Percentiles rank a stretch among this genome's conserved stretches.
phyloP scores from a whole-genome alignment of 192 early-diverging fungal species.

The Gamsiella multidivaricata region DNA sequence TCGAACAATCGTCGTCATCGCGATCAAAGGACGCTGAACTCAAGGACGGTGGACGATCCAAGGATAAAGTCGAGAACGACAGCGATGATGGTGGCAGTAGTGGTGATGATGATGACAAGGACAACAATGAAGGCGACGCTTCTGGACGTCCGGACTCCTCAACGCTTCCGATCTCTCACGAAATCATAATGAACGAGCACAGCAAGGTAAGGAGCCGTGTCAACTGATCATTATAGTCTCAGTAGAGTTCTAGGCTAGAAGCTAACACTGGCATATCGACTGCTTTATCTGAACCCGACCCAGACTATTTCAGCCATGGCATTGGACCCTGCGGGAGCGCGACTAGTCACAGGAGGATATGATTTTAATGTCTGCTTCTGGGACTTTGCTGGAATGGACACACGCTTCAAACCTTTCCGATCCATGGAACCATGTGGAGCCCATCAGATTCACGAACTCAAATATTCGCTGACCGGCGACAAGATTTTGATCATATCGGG shows the following conservation, averaged over 20 bases:
- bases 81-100: constrained; percentile 35
- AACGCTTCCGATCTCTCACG: constrained; percentile 73
- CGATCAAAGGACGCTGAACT: background rate
- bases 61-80: constrained; percentile 10
- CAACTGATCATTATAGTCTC: no score
- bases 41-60: background rate
- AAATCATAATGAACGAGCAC: constrained; percentile 75
- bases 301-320: constrained; percentile 84
- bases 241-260: no score
- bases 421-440: constrained; percentile 83
- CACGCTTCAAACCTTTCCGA: constrained; percentile 76
- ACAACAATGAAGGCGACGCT: constrained; percentile 45
- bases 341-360: constrained; percentile 82
- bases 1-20: background rate
- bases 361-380: constrained; percentile 88
- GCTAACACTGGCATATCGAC: no score
- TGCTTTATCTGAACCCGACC: no score
- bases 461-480: constrained; percentile 81
- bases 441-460: constrained; percentile 84
- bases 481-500: constrained; percentile 84
- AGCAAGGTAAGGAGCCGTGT: constrained; percentile 58
- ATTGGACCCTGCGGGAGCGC: constrained; percentile 84
- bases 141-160: constrained; percentile 48
- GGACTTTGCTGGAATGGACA: constrained; percentile 94
- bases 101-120: constrained; percentile 50